Percentiles rank a stretch among this genome's conserved stretches.
Conservation (phyloP, 2,329 filamentous ascomycete species). For the Cladophialophora immunda region DNA sequence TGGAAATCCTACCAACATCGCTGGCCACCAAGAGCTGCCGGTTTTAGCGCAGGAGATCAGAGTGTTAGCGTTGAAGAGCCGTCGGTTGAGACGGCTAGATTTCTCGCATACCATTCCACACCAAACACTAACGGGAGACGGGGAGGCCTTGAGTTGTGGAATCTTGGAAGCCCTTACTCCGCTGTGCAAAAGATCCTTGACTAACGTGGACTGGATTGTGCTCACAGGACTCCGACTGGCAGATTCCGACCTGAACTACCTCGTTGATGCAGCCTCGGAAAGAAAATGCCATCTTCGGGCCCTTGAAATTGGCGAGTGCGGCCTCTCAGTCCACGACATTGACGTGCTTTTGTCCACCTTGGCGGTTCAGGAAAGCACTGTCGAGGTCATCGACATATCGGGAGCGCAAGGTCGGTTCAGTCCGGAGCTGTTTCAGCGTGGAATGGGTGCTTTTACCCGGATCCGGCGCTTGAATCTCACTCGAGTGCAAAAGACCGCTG, state of each 20-base stretch:
- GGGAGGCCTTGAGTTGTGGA: conserved; percentile 69
- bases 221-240: conserved; percentile 74
- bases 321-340: conserved; percentile 57
- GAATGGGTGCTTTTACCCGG: conserved; percentile 72
- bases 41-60: conserved; percentile 74
- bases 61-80: conserved; percentile 72
- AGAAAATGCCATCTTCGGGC: conserved; percentile 71
- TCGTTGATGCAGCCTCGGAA: conserved; percentile 74
- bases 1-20: conserved; percentile 62
- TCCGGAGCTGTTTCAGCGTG: conserved; percentile 70
- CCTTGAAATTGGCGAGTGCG: conserved; percentile 71
- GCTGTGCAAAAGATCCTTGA: conserved; percentile 71
- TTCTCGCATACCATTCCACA: conserved; percentile 63
- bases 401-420: conserved; percentile 72
- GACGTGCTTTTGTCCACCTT: conserved; percentile 71
- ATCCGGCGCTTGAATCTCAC: conserved; percentile 73
- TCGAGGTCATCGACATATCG: conserved; percentile 73
- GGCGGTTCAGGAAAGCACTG: conserved; percentile 69
- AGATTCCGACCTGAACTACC: conserved; percentile 72
- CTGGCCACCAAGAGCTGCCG: conserved; percentile 64
- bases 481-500: conserved; percentile 69
- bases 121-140: conserved; percentile 34
- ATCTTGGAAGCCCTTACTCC: conserved; percentile 75
- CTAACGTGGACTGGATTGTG: conserved; percentile 75
- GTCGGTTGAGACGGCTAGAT: conserved; percentile 69